A percentile compares a stretch with the other conserved stretches of the same genome.
Conservation (phyloP, 2,329 filamentous ascomycete species). For the Sarocladium oryzae region DNA sequence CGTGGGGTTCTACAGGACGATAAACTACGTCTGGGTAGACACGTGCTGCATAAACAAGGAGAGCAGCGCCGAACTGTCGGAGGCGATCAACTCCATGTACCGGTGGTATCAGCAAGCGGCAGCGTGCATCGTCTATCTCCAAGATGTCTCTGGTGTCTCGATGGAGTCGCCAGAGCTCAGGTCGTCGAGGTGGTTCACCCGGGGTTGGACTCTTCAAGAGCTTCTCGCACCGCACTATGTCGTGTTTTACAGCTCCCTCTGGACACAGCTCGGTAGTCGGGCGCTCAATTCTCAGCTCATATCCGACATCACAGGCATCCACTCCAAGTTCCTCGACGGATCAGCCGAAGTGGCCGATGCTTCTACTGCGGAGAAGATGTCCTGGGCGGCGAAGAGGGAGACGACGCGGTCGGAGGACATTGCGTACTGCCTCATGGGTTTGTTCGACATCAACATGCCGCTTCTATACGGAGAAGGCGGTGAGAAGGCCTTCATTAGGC, state of each 20-base stretch:
- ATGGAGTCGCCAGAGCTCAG: neutral
- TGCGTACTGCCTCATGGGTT: conserved; percentile 20
- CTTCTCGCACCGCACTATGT: conserved; percentile 42
- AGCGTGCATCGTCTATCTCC: conserved; percentile 20
- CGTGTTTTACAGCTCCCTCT: conserved; percentile 23
- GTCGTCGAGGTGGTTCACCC: conserved; percentile 24
- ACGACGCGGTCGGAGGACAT: conserved; percentile 19
- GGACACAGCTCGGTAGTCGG: conserved; percentile 21
- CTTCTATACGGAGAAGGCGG: conserved; percentile 19
- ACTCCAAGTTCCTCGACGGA: conserved; percentile 12
- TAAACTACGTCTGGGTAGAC: conserved; percentile 22
- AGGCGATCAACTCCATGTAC: conserved; percentile 23
- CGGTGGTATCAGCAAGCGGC: conserved; percentile 19
- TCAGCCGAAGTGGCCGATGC: neutral
- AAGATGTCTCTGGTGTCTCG: conserved; percentile 14
- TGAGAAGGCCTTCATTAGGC: conserved; percentile 11
- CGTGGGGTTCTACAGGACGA: neutral
- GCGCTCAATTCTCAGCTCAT: conserved; percentile 12
- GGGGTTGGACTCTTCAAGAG: conserved; percentile 60
- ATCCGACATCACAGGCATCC: conserved; percentile 17
- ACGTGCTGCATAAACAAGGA: conserved; percentile 22
- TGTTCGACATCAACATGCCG: conserved; percentile 21
- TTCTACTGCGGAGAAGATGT: conserved; percentile 17
- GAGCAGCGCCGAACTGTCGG: conserved; percentile 22
- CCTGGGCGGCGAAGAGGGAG: conserved; percentile 16